A percentile compares a stretch with the other conserved stretches of the same genome.
These are phyloP conservation scores for Russula sp. DNA, from an alignment of 768 basidiomycete species.

Conservation along the genomic window DNA sequence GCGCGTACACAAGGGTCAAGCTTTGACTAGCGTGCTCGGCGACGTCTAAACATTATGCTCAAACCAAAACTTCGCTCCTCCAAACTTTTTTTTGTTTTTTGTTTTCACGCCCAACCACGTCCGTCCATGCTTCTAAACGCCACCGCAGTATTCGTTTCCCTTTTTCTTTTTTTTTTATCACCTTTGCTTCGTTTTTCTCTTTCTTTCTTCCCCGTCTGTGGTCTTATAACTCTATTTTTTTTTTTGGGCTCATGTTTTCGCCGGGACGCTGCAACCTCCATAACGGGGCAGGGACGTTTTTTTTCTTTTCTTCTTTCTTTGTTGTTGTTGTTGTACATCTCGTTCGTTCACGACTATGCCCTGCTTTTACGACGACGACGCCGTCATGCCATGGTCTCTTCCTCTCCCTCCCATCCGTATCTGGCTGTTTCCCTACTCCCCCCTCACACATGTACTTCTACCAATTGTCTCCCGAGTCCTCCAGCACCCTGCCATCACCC, in stretches of 20 bases:
- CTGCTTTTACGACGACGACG: slow-evolving; percentile 2
- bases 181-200: background rate
- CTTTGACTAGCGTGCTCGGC: background rate
- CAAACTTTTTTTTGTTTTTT: too few relatives aligned
- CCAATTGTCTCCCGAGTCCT: slow-evolving; percentile 2
- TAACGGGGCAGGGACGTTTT: slow-evolving; percentile 11
- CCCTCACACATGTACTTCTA: slow-evolving; percentile 21
- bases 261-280: slow-evolving; percentile 12
- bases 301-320: too few relatives aligned
- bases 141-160: background rate
- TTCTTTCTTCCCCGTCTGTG: background rate
- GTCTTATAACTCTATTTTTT: slow-evolving; percentile 9
- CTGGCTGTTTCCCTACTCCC: background rate
- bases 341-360: slow-evolving; percentile 12
- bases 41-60: slow-evolving; percentile 7
- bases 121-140: background rate
- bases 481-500: slow-evolving; percentile 2
- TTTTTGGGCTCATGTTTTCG: slow-evolving; percentile 10
- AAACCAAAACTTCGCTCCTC: slow-evolving; percentile 6
- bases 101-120: background rate
- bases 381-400: background rate
- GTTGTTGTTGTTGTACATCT: background rate
- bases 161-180: background rate
- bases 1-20: slow-evolving; percentile 57
- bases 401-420: background rate